A percentile compares a stretch with the other conserved stretches of the same genome.
phyloP scores from a whole-genome alignment of 2,329 filamentous ascomycete species.

The Beauveria pseudobassiana region DNA sequence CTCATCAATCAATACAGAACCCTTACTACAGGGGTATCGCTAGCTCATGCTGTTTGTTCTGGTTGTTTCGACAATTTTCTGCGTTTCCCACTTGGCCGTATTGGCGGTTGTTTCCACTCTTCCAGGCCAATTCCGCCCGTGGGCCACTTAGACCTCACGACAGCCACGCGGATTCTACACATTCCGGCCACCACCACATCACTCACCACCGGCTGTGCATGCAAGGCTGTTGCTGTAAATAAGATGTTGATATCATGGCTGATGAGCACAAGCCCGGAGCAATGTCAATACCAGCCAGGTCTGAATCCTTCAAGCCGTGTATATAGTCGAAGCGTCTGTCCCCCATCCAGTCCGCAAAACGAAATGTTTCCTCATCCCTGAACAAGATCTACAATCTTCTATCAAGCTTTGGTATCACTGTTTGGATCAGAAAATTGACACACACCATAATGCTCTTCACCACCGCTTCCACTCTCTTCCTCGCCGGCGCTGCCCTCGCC shows the following conservation, averaged over 20 bases:
- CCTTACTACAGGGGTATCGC: neutral
- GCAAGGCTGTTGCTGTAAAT: neutral
- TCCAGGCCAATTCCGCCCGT: neutral
- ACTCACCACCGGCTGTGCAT: neutral
- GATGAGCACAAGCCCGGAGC: neutral
- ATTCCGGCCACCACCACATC: neutral
- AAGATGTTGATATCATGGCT: neutral
- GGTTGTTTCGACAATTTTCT: neutral
- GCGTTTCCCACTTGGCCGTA: neutral
- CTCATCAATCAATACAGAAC: neutral
- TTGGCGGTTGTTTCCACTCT: neutral
- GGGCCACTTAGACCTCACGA: neutral
- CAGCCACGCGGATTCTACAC: neutral
- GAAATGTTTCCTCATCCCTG: neutral
- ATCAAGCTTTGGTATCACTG: neutral
- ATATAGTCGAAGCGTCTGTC: neutral
- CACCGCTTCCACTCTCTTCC: slow-evolving; percentile 12
- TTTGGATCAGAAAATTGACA: too few species aligned
- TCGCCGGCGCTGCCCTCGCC: slow-evolving; percentile 13
- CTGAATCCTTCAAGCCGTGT: neutral
- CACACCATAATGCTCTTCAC: slow-evolving; percentile 11
- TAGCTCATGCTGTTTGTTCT: neutral
- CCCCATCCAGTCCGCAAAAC: neutral
- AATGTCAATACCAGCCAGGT: neutral
- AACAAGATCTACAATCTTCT: neutral